phyloP scores from a whole-genome alignment of 2,329 filamentous ascomycete genomes.

The Akanthomyces muscarius region DNA sequence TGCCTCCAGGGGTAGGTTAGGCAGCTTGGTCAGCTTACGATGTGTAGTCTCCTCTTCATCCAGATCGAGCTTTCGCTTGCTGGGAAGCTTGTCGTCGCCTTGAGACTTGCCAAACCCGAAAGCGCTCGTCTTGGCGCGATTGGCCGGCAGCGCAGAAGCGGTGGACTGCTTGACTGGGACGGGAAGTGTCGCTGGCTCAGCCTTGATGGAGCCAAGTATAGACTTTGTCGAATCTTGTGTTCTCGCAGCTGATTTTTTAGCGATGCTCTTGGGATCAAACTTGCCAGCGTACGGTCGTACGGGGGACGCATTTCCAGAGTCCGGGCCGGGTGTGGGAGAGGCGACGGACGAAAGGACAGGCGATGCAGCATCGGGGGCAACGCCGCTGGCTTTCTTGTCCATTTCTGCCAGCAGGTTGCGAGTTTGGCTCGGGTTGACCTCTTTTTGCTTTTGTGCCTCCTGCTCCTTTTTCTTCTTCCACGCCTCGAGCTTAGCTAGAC shows the following conservation, averaged over 20 bases:
- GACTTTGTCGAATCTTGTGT: constrained; percentile 49
- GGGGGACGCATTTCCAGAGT: constrained; percentile 46
- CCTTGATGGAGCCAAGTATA: constrained; percentile 45
- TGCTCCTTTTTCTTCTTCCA: constrained; percentile 90
- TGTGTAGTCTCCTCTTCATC: constrained; percentile 84
- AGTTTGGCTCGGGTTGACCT: constrained; percentile 61
- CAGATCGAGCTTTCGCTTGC: constrained; percentile 75
- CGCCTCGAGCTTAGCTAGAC: constrained; percentile 76
- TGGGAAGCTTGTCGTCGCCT: constrained; percentile 58
- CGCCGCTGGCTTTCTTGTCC: constrained; percentile 61
- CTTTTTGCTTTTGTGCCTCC: constrained; percentile 67
- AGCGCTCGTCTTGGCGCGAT: constrained; percentile 69
- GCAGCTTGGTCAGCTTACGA: constrained; percentile 87
- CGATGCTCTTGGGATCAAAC: constrained; percentile 82
- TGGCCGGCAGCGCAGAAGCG: constrained; percentile 59
- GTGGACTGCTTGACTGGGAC: constrained; percentile 30
- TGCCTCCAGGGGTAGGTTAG: constrained; percentile 65
- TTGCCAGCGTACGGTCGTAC: constrained; percentile 67
- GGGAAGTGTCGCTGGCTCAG: constrained; percentile 34
- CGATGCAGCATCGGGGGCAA: constrained; percentile 39
- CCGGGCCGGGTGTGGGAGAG: constrained; percentile 42
- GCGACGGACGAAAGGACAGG: constrained; percentile 48
- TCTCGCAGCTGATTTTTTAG: constrained; percentile 67
- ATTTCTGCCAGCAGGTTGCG: constrained; percentile 68
- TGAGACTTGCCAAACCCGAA: constrained; percentile 76